These are phyloP conservation scores for Suhomyces choctaworum DNA, from an alignment of 1,139 yeast genomes.

Conservation along the genomic window DNA sequence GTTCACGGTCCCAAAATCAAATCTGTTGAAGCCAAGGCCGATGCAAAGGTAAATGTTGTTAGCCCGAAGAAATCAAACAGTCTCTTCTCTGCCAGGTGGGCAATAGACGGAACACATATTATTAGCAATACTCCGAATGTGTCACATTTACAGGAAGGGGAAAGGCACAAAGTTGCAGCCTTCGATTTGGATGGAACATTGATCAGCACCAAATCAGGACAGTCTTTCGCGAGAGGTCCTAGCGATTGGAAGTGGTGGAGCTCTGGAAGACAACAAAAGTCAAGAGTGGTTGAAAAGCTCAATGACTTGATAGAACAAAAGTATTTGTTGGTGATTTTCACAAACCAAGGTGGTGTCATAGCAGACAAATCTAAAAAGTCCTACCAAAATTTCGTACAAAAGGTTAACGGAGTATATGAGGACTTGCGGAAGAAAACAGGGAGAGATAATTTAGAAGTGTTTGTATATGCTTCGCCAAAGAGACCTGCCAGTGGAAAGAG, in stretches of 20 bases:
- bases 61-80: neutral
- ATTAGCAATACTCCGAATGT: constrained; percentile 31
- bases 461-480: constrained; percentile 67
- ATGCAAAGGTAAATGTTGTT: neutral
- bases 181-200: constrained; percentile 79
- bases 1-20: neutral
- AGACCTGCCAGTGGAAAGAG: constrained; percentile 35
- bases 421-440: constrained; percentile 17
- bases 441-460: constrained; percentile 21
- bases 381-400: constrained; percentile 44
- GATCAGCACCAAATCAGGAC: constrained; percentile 59
- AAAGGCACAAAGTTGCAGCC: constrained; percentile 52
- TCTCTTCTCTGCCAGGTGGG: constrained; percentile 13
- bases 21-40: neutral
- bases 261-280: constrained; percentile 13
- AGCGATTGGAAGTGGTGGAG: constrained; percentile 72
- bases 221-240: constrained; percentile 54
- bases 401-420: constrained; percentile 40
- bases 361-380: constrained; percentile 51
- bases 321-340: constrained; percentile 62
- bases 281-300: constrained; percentile 30
- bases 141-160: constrained; percentile 5
- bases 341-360: constrained; percentile 79
- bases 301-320: constrained; percentile 22
- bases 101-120: constrained; percentile 33